Evolutionary conservation across 148 eudicot species (phyloP).

Genomic region (Oxyria digyna): DNA sequence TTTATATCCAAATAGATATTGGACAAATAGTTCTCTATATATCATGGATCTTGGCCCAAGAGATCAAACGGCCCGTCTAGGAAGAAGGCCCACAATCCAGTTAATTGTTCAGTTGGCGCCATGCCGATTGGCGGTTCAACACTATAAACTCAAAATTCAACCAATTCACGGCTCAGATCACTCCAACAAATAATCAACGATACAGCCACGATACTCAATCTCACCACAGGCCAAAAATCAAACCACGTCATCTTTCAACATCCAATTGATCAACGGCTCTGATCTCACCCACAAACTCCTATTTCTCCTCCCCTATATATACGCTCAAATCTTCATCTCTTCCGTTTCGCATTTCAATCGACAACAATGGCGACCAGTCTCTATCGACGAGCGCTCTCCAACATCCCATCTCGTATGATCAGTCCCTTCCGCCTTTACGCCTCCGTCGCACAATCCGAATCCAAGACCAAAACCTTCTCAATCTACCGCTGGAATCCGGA

Average conservation of each 20-base stretch:
- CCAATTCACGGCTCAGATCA: constrained; percentile 5
- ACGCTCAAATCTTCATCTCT: background rate
- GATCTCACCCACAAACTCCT: background rate
- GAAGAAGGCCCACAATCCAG: too few relatives aligned
- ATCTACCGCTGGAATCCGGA: constrained; percentile 94
- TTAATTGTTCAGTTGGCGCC: too few relatives aligned
- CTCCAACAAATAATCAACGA: constrained; percentile 5
- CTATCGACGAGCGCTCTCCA: constrained; percentile 5
- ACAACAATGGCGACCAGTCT: constrained; percentile 9
- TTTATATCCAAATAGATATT: too few relatives aligned
- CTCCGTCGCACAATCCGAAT: background rate
- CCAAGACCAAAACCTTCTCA: constrained; percentile 17
- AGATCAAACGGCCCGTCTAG: too few relatives aligned
- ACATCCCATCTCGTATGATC: background rate
- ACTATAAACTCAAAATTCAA: background rate
- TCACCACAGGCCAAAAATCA: constrained; percentile 7
- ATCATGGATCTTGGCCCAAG: too few relatives aligned
- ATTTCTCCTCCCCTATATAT: background rate
- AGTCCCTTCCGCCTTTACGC: background rate
- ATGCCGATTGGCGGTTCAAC: too few relatives aligned
- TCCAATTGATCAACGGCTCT: constrained; percentile 6
- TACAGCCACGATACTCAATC: constrained; percentile 3
- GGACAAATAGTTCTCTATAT: too few relatives aligned
- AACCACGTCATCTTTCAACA: background rate
- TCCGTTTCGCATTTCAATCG: background rate